These are phyloP conservation scores for Mycena rebaudengoi DNA, from an alignment of 768 basidiomycete species.

Conservation along the genomic window DNA sequence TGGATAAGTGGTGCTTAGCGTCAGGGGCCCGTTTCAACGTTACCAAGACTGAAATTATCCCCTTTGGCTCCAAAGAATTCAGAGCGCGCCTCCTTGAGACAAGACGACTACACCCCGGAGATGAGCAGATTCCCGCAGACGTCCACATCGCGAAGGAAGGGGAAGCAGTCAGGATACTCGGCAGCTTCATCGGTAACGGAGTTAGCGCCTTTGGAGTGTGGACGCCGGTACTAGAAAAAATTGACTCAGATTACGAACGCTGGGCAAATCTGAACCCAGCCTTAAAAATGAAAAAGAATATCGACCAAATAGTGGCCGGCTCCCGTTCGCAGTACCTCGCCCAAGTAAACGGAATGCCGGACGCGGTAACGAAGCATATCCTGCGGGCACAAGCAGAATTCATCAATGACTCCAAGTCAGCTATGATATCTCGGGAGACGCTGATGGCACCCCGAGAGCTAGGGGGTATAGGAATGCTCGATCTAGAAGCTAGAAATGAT, in stretches of 20 bases:
- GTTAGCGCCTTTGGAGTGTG: slow-evolving; percentile 1
- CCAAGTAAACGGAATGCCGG: too few species aligned
- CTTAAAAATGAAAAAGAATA: neutral
- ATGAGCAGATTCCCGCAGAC: slow-evolving; percentile 12
- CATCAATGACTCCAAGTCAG: neutral
- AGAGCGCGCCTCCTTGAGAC: slow-evolving; percentile 5
- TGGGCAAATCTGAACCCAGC: neutral
- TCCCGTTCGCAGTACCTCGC: slow-evolving; percentile 44
- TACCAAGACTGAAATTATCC: slow-evolving; percentile 38
- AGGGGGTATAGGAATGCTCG: neutral
- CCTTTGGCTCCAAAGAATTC: slow-evolving; percentile 26
- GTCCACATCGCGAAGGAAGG: neutral
- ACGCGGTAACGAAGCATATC: neutral
- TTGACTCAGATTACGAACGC: neutral
- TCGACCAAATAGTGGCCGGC: slow-evolving; percentile 26
- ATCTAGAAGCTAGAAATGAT: slow-evolving; percentile 29
- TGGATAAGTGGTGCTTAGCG: slow-evolving; percentile 34
- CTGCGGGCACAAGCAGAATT: neutral
- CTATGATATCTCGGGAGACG: slow-evolving; percentile 26
- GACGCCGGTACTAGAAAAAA: slow-evolving; percentile 27
- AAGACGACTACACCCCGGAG: neutral
- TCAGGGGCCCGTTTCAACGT: slow-evolving; percentile 36
- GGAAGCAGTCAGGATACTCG: neutral
- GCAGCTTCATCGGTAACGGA: neutral
- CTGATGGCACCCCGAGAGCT: neutral